Conservation (phyloP, 176 grass and related monocot species). For the Musa itinerans region DNA sequence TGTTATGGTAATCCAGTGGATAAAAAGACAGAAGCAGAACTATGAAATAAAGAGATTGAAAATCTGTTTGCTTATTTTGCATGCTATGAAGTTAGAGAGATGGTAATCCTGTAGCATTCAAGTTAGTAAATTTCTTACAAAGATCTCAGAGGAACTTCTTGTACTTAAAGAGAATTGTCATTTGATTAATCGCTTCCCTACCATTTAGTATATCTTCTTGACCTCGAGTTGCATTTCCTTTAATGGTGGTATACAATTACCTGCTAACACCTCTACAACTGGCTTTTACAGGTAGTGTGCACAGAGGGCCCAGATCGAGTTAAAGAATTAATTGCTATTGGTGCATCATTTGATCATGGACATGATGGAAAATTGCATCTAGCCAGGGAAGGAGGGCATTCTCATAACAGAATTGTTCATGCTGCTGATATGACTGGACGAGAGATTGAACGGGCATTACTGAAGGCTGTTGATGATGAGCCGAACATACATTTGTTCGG, state of each 20-base stretch:
- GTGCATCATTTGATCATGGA: slow-evolving; percentile 91
- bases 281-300: slow-evolving; percentile 60
- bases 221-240: too few relatives aligned
- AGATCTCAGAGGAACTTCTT: background rate
- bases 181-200: too few relatives aligned
- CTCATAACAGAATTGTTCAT: slow-evolving; percentile 97
- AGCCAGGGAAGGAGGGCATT: slow-evolving; percentile 91
- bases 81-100: too few relatives aligned
- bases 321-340: slow-evolving; percentile 86
- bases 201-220: too few relatives aligned
- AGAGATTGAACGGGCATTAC: slow-evolving; percentile 86
- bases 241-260: background rate
- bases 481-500: slow-evolving; percentile 72
- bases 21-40: too few relatives aligned
- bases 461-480: slow-evolving; percentile 81
- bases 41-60: too few relatives aligned
- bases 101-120: too few relatives aligned
- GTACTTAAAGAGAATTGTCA: too few relatives aligned
- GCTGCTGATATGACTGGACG: slow-evolving; percentile 88
- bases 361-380: slow-evolving; percentile 90
- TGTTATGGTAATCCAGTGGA: too few relatives aligned
- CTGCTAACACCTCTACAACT: slow-evolving; percentile 1
- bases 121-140: background rate
- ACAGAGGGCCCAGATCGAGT: slow-evolving; percentile 95
- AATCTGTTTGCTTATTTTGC: too few relatives aligned